Evolutionary conservation across 176 grass and related monocot genomes (phyloP).

Genomic region (Oryza brachyantha): DNA sequence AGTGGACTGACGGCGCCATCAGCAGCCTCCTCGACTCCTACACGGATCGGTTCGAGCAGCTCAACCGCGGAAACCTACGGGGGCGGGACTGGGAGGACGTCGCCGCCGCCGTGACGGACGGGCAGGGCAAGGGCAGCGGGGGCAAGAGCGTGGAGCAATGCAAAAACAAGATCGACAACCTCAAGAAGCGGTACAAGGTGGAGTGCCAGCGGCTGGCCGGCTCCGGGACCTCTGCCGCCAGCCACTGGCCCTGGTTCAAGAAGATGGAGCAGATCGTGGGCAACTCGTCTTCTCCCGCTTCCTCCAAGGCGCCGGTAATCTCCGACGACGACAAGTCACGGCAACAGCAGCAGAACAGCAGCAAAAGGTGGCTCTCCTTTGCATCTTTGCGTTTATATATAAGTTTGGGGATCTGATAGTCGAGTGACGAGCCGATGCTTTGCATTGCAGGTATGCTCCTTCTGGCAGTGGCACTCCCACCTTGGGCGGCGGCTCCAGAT

Average conservation of each 20-base stretch:
- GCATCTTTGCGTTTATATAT: constrained; percentile 16
- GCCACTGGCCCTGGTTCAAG: constrained; percentile 87
- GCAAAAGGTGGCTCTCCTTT: constrained; percentile 49
- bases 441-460: constrained; percentile 45
- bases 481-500: constrained; percentile 31
- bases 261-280: constrained; percentile 82
- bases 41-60: constrained; percentile 76
- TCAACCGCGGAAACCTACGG: constrained; percentile 83
- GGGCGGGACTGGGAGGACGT: constrained; percentile 94
- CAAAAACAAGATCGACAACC: constrained; percentile 99
- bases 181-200: constrained; percentile 97
- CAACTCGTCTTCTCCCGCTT: constrained; percentile 37
- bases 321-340: constrained; percentile 35
- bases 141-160: constrained; percentile 93
- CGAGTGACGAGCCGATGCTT: constrained; percentile 8
- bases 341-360: constrained; percentile 41
- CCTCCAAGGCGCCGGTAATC: constrained; percentile 31
- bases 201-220: constrained; percentile 74
- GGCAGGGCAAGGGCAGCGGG: constrained; percentile 44
- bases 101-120: constrained; percentile 59
- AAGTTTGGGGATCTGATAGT: constrained; percentile 11
- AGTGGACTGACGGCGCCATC: constrained; percentile 95
- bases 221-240: constrained; percentile 25
- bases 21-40: constrained; percentile 73
- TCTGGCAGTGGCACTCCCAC: constrained; percentile 28